Conservation (phyloP, 352 stramenopile species). For the Phytophthora sansomeana region DNA sequence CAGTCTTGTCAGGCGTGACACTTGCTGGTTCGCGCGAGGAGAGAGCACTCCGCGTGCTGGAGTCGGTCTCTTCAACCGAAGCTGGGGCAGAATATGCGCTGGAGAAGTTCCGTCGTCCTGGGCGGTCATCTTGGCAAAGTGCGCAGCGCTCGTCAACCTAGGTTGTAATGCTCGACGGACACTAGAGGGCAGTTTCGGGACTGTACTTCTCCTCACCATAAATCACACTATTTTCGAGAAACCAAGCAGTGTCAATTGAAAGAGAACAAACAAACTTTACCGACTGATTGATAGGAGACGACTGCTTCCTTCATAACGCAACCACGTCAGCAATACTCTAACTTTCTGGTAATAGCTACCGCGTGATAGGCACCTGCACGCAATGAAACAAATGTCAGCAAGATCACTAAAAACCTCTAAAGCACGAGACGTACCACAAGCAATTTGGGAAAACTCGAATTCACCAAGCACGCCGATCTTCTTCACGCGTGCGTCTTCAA, state of each 20-base stretch:
- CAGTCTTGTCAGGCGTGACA: conserved; percentile 1
- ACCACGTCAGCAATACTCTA: conserved; percentile 51
- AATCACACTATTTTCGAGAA: conserved; percentile 36
- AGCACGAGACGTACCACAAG: conserved; percentile 57
- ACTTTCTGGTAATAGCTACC: conserved; percentile 59
- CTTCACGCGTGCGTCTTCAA: conserved; percentile 61
- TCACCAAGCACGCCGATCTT: conserved; percentile 49
- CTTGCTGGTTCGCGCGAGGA: conserved; percentile 12
- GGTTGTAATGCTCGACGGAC: background rate
- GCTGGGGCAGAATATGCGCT: conserved; percentile 25
- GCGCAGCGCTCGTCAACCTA: background rate
- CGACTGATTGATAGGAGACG: conserved; percentile 11
- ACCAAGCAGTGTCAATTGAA: background rate
- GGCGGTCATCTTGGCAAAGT: conserved; percentile 23
- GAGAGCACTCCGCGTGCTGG: conserved; percentile 28
- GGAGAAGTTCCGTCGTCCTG: conserved; percentile 4
- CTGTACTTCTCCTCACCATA: conserved; percentile 7
- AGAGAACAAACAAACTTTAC: background rate
- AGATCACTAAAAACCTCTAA: background rate
- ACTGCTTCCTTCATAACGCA: background rate
- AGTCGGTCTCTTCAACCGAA: conserved; percentile 18
- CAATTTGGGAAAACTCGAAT: conserved; percentile 60
- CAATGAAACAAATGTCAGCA: conserved; percentile 8
- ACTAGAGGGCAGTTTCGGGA: conserved; percentile 21
- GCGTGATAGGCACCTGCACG: conserved; percentile 69